phyloP scores from a whole-genome alignment of 441 rosid species.

The Gossypium davidsonii region DNA sequence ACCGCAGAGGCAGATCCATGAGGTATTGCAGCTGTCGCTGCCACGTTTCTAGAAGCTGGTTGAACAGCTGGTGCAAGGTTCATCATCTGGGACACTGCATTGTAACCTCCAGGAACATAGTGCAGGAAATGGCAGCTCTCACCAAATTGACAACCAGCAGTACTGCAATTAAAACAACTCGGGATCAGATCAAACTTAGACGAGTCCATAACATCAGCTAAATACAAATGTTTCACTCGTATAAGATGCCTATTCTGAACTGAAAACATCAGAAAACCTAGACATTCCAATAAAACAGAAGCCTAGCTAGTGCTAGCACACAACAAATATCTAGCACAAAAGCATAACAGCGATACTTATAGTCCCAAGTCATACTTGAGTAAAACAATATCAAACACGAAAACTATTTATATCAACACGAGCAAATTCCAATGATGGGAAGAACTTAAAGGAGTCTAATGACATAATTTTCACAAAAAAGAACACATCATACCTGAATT shows the following conservation, averaged over 20 bases:
- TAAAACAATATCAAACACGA: neutral
- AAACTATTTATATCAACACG: neutral
- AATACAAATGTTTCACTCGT: neutral
- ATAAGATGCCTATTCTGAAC: neutral
- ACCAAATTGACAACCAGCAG: conserved; percentile 81
- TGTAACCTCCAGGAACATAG: conserved; percentile 70
- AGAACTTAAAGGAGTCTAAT: neutral
- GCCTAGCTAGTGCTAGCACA: neutral
- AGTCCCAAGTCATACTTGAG: neutral
- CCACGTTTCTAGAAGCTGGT: conserved; percentile 33
- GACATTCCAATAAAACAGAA: neutral
- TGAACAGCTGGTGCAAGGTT: conserved; percentile 30
- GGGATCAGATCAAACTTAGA: neutral
- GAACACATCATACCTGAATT: conserved; percentile 10
- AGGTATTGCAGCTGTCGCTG: conserved; percentile 27
- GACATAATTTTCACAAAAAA: neutral
- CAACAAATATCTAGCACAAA: neutral
- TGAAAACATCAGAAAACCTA: neutral
- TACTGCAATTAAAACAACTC: conserved; percentile 29
- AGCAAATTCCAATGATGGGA: neutral
- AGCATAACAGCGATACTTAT: neutral
- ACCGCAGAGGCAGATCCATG: conserved; percentile 41
- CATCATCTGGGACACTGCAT: conserved; percentile 57
- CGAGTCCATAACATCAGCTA: neutral
- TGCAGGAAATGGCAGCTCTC: conserved; percentile 85